phyloP scores from a whole-genome alignment of 148 eudicot species.

The Rhododendron ovatum region DNA sequence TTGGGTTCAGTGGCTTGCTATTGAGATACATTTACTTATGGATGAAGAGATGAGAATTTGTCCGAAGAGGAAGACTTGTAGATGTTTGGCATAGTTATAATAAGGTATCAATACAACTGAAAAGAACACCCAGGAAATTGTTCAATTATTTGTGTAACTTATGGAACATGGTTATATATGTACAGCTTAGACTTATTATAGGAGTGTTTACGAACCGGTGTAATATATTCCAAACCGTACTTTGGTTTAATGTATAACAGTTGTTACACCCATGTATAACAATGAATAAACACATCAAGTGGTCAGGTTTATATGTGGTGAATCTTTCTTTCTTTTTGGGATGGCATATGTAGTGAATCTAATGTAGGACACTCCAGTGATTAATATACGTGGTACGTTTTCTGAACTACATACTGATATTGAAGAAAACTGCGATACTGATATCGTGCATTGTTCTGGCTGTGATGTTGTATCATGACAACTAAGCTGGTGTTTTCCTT shows the following conservation, averaged over 20 bases:
- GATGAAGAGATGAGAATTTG: background rate
- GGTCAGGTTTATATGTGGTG: background rate
- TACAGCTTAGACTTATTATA: constrained; percentile 1
- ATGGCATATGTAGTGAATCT: background rate
- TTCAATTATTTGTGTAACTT: background rate
- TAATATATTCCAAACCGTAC: background rate
- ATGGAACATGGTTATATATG: background rate
- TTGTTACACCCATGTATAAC: background rate
- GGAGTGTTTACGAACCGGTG: background rate
- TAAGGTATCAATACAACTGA: background rate
- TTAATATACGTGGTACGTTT: background rate
- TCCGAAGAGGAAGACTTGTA: constrained; percentile 6
- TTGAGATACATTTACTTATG: background rate
- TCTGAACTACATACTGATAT: background rate
- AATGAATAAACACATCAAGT: background rate
- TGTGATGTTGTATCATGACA: background rate
- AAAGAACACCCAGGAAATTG: background rate
- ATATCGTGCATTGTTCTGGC: background rate
- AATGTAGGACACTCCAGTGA: background rate
- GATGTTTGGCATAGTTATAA: background rate
- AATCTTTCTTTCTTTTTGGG: background rate
- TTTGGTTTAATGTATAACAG: background rate
- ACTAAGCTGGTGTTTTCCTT: background rate
- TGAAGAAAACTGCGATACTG: background rate
- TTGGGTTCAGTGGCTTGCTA: background rate